phyloP scores from a whole-genome alignment of 306 rosid species.

The Trifolium fragiferum region DNA sequence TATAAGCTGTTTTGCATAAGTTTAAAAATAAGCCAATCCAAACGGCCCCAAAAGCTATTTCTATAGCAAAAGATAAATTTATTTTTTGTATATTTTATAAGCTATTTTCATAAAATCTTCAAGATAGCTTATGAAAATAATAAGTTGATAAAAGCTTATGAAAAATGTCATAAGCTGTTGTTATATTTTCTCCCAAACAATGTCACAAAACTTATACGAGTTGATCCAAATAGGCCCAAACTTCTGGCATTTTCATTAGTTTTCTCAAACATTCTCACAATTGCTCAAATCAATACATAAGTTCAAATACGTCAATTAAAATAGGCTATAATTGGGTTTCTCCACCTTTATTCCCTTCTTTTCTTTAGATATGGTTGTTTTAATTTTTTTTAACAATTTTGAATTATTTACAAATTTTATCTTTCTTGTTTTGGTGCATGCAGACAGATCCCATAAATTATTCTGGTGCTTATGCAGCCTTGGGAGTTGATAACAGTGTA shows the following conservation, averaged over 20 bases:
- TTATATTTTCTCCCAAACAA: not conserved
- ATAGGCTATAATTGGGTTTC: not conserved
- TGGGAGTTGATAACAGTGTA: constrained; percentile 74
- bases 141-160: too few species aligned
- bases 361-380: not conserved
- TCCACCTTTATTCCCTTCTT: not conserved
- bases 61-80: not conserved
- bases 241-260: not conserved
- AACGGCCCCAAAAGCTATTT: not conserved
- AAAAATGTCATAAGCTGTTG: not conserved
- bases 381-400: not conserved
- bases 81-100: too few species aligned
- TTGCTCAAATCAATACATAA: not conserved
- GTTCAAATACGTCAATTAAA: not conserved
- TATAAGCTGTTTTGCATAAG: too few species aligned
- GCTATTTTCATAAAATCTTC: not conserved
- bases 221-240: not conserved
- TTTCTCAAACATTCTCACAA: not conserved
- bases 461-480: constrained; percentile 76
- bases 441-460: constrained; percentile 88
- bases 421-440: constrained; percentile 42
- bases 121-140: too few species aligned
- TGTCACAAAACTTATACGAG: not conserved
- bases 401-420: not conserved
- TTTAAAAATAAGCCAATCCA: too few species aligned